Evolutionary conservation across 768 basidiomycete species (phyloP), one percentile per base, ranked within the genome.

Genomic region (Lanmaoa pseudosensibilis): DNA sequence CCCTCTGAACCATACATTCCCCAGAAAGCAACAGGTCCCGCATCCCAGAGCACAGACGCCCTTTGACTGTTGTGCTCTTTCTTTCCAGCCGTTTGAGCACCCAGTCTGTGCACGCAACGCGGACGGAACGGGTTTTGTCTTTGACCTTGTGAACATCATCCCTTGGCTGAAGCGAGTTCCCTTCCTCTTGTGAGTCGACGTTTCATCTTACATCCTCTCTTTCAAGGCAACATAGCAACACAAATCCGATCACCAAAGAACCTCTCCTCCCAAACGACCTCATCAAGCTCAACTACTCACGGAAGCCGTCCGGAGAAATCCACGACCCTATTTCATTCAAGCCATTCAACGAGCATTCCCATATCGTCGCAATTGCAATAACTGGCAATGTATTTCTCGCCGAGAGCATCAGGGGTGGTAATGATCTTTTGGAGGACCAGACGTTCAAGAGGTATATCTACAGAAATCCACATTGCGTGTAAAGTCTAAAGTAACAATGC

Each of bases 321-420:
- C 88, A 97, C 69, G 97, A 99, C 70, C 97, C 97, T 1, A 94
- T 99, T 43, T 93, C 94, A 4, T 99, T 96, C 83, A 98, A 98
- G 71, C 89, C 92, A 2, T 97, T 99, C 80, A 94, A 82, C 68
- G 89, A 96, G 59, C 96, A 98, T 70, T 95, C 96, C 1, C 91
- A 98, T 68, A 91, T 99, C 53, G 91, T 94, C 37, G 90, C 92
- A 40, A 86, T 97, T 62, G 86, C 87, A 7, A 88, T 85, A 0
- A 94, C 93, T 1, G 94, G 94, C 16, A 97, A 97, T 68, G 94
- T 98, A 15, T 98, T 90, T 72, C 79, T 95, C 18, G 88, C 89
- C 9, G 97, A 98, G 46, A 96, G 94, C 63, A 78, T 94, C 56
- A 92, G 87, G 66, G 90, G 87, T 21, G 89, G 90, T 57, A 80